phyloP scores from a whole-genome alignment of 306 rosid species.

The Rosa multiflora region DNA sequence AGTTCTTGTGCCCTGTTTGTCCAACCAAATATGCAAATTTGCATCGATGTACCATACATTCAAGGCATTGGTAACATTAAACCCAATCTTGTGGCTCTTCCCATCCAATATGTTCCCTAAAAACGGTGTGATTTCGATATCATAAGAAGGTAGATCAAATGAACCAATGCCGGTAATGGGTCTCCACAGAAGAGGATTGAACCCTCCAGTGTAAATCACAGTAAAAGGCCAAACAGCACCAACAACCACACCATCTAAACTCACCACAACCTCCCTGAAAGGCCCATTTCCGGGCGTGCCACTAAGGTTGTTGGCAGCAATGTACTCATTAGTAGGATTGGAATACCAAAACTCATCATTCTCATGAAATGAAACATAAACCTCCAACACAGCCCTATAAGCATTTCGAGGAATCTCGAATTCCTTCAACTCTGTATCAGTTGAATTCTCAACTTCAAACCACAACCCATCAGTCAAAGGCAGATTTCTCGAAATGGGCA shows the following conservation, averaged over 20 bases:
- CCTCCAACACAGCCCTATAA: conserved; percentile 86
- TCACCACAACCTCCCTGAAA: conserved; percentile 79
- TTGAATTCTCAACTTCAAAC: conserved; percentile 61
- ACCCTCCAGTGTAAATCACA: conserved; percentile 85
- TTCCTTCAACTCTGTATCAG: conserved; percentile 46
- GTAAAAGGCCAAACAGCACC: conserved; percentile 90
- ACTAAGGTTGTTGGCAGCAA: conserved; percentile 56
- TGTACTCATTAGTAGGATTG: conserved; percentile 65
- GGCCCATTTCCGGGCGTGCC: conserved; percentile 72
- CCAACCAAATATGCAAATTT: conserved; percentile 91
- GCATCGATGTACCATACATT: conserved; percentile 92
- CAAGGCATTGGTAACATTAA: conserved; percentile 76
- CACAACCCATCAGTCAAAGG: conserved; percentile 80
- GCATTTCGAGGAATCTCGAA: conserved; percentile 66
- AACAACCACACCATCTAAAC: conserved; percentile 59
- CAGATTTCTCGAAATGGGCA: conserved; percentile 68
- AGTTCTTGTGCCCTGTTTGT: conserved; percentile 44
- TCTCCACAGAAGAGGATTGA: conserved; percentile 93
- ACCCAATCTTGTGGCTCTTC: conserved; percentile 53
- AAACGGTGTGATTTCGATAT: conserved; percentile 81
- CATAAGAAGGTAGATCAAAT: conserved; percentile 80
- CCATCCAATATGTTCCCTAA: conserved; percentile 72
- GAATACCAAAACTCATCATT: conserved; percentile 87
- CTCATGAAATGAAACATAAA: conserved; percentile 91
- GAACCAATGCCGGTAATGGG: conserved; percentile 89